Base-by-base conservation (phyloP, 257 asterid species). In the Jaltomata sinuosa region DNA sequence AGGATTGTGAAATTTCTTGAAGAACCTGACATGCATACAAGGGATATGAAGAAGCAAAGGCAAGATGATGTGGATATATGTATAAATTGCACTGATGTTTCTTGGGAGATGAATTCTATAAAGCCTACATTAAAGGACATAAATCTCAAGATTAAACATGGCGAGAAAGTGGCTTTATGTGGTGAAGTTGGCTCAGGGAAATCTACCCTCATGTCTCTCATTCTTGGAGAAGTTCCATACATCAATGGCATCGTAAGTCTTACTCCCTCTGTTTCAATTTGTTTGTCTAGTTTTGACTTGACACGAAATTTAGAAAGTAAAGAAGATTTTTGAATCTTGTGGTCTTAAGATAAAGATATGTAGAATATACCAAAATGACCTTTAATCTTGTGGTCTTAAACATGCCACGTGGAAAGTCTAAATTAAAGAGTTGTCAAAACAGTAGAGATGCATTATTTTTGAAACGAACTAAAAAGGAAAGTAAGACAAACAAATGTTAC, bases 101-200 rank as follows among this genome's bases (percentile, higher is more conserved):
- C 99, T 0, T 96, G 99, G 98, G 96, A 92, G 25, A 92, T 90
- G 68, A 91, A 89, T 87, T 49, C 89, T 0, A 79, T 15, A 67
- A 91, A 91, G 86, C 93, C 94, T 2, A 87, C 94, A 0, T 90
- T 94, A 3, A 64, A 83, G 29, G 87, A 92, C 69, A 84, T 93
- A 50, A n/a, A 72, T 84, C 84, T 96, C 84, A 86, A 87, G 34
- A 92, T 92, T 31, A 86, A 85, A 69, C 69, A 52, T 32, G 98
- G 99, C n/a, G 92, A 91, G 18, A 96, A 96, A 94, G 87, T 94
- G 54, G 99, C 98, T 8, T 89, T 96, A 50, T 96, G 99, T 83
- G 99, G 99, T 77, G 98, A 93, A 86, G 99, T 96, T 29, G 99
- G 98, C 49, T 96, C 99, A 0, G 99, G 99, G 34, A 96, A 96